Base-by-base conservation (phyloP, 164 flowering plant species). In the Kingdonia uniflora region DNA sequence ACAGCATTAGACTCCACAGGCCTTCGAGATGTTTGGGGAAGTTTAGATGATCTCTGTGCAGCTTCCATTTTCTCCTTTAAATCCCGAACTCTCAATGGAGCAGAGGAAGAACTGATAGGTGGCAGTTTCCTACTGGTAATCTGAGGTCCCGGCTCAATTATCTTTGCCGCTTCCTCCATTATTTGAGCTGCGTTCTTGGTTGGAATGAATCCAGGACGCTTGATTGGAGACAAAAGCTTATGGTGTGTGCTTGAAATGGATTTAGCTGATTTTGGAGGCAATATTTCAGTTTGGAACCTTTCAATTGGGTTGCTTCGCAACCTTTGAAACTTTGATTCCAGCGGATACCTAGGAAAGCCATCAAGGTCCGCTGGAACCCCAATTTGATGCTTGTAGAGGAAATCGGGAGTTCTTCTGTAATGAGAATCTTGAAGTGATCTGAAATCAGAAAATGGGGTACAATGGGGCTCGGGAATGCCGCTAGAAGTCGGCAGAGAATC, bases 141-240 rank as follows among this genome's bases (percentile, higher is more conserved):
- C 35, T 62, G 78, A 37, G 76, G 77, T 54, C 83, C 73, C 10
- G 78, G 73, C 23, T 77, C 87, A 52, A 88, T 77, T 19, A 92
- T 84, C 68, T 70, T 88, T 7, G 95, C 74, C 59, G 95, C 95
- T 39, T 82, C 86, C 75, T 88, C 99, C 89, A 88, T 82, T 64
- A 88, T 62, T 51, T 84, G 80, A 59, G 85, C 84, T n/a, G 82
- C 85, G 70, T 77, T 75, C 65, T 69, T 84, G 6, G 75, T 55
- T 23, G 77, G 78, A 49, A 71, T 57, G 41, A 76, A 82, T 10
- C 71, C 80, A 40, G 80, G 82, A 63, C 69, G 79, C 68, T 76
- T 84, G 43, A 89, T 83, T 25, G 97, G 97, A 62, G 97, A 94
- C 57, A 89, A 61, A 49, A 89, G 77, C 76, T 78, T 86, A 55